phyloP scores from a whole-genome alignment of 2,329 filamentous ascomycete genomes.

The Polytolypa hystricis region DNA sequence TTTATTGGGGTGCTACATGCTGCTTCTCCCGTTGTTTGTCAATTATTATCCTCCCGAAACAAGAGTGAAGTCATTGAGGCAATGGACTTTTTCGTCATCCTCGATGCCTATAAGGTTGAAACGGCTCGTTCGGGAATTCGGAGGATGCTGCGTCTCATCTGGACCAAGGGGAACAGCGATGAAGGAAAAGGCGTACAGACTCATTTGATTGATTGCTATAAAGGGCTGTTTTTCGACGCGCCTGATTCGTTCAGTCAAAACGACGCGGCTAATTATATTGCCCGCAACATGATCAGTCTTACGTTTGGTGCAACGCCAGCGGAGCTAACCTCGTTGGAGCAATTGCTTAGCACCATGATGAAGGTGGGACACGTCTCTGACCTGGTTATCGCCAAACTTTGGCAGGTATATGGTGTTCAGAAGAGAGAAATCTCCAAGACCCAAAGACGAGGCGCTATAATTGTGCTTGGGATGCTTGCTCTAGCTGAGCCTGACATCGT shows the following conservation, averaged over 20 bases:
- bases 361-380: slow-evolving; percentile 79
- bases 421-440: slow-evolving; percentile 85
- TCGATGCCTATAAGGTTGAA: slow-evolving; percentile 92
- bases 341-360: slow-evolving; percentile 96
- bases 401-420: slow-evolving; percentile 95
- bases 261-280: slow-evolving; percentile 88
- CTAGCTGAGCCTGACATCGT: slow-evolving; percentile 87
- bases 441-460: slow-evolving; percentile 85
- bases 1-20: slow-evolving; percentile 89
- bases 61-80: slow-evolving; percentile 98
- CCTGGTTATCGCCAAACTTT: slow-evolving; percentile 78
- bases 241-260: slow-evolving; percentile 79
- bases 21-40: slow-evolving; percentile 68
- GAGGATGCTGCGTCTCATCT: slow-evolving; percentile 91
- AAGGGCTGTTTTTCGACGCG: slow-evolving; percentile 88
- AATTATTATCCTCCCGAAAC: slow-evolving; percentile 85
- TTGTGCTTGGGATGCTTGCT: slow-evolving; percentile 92
- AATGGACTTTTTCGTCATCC: slow-evolving; percentile 94
- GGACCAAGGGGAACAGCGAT: slow-evolving; percentile 98
- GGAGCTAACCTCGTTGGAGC: slow-evolving; percentile 88
- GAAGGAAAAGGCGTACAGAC: slow-evolving; percentile 97
- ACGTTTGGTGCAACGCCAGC: slow-evolving; percentile 93
- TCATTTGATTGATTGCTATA: slow-evolving; percentile 95
- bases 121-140: slow-evolving; percentile 86
- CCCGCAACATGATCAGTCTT: slow-evolving; percentile 96